Evolutionary conservation across 345 rosid species (phyloP), one percentile per base, ranked within the genome.

Genomic region (Salix dunnii): DNA sequence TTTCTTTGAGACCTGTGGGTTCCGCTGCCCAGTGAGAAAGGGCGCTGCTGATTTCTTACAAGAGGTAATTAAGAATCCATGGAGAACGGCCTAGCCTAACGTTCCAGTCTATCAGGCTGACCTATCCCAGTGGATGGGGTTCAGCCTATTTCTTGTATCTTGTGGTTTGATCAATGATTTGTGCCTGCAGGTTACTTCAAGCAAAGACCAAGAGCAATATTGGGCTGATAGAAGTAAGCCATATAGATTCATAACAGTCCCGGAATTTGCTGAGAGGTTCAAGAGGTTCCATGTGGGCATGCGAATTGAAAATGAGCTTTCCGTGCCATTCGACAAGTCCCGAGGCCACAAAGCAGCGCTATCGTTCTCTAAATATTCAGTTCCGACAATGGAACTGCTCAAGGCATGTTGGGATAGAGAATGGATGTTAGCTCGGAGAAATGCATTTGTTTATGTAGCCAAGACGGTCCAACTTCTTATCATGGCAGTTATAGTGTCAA

Each of bases 21-120:
- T 93, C 81, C 82, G 68, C 48, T 91, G 98, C 77, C 97, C 99
- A 0, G 94, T 91, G 27, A 87, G 99, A 74, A 92, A 96, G 80
- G 96, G 96, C 49, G 80, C 96, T 0, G 98, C 99, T 43, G 98
- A 93, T 68, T 96, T 96, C 84, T 84, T 93, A 74, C 99, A 90
- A 85, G 98, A 95, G 96, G 97, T 95, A 68, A n/a, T n/a, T n/a
- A n/a, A 66, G 48, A 18, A 38, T 43, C 36, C 13, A 21, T 31
- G 17, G 10, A 67, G 16, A 30, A 31, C 40, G 68, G 21, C 21
- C 38, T 4, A 36, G 35, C 38, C 16, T 42, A n/a, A 43, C 16
- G 4, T 40, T 38, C 12, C 51, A 25, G 10, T 36, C 7, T 36
- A 18, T 60, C 3, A 16, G 28, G 65, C 8, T 11, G 7, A 27